These are phyloP conservation scores for Penium margaritaceum DNA, from an alignment of 139 green algal species.

Conservation along the genomic window DNA sequence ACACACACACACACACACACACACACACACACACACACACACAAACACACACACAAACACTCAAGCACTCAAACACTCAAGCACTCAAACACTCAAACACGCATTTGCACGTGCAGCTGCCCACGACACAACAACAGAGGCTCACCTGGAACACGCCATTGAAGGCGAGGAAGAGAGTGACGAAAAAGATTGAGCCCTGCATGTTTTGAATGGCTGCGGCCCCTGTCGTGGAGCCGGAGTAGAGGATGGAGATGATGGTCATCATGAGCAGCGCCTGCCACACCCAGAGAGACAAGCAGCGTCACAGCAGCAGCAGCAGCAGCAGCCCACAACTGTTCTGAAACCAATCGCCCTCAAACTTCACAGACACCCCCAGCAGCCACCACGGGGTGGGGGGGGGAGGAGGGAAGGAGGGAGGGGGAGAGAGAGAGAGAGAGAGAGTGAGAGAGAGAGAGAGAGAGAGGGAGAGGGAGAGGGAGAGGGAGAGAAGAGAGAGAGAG, in stretches of 20 bases:
- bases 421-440: too few relatives aligned
- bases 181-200: conserved; percentile 45
- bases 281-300: too few relatives aligned
- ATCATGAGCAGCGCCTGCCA: conserved; percentile 37
- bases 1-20: background rate
- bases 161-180: conserved; percentile 42
- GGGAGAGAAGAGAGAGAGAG: too few relatives aligned
- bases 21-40: background rate
- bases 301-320: too few relatives aligned
- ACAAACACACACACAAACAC: background rate
- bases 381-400: too few relatives aligned
- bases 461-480: too few relatives aligned
- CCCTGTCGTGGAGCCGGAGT: conserved; percentile 42
- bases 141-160: conserved; percentile 38
- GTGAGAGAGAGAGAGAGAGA: too few relatives aligned
- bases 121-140: background rate
- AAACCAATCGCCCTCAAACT: too few relatives aligned
- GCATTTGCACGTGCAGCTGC: background rate
- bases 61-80: background rate
- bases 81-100: background rate
- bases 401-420: too few relatives aligned
- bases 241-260: conserved; percentile 38
- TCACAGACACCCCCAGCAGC: too few relatives aligned
- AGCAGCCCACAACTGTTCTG: too few relatives aligned
- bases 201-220: conserved; percentile 41